phyloP scores from a whole-genome alignment of 2,329 filamentous ascomycete species.

The Penicillium brasilianum region DNA sequence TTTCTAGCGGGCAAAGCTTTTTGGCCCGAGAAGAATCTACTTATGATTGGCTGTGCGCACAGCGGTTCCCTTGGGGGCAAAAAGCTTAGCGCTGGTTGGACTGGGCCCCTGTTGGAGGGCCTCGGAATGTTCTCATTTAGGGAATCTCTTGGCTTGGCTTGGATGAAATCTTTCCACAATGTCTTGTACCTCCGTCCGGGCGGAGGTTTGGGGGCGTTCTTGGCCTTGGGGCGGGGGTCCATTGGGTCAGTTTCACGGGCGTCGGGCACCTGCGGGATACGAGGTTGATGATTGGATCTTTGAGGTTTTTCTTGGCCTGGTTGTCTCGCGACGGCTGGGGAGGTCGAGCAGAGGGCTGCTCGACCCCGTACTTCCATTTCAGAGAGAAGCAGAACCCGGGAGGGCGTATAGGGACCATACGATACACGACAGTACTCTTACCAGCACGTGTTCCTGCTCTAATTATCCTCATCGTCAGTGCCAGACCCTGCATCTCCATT shows the following conservation, averaged over 20 bases:
- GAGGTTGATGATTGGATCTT: background rate
- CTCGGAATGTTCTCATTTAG: background rate
- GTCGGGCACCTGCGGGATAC: background rate
- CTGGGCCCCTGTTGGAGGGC: background rate
- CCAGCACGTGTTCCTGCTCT: background rate
- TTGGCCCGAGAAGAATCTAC: background rate
- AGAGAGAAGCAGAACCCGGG: too few species aligned
- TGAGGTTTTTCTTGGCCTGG: background rate
- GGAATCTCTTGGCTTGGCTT: background rate
- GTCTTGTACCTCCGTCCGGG: too few species aligned
- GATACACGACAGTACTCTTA: too few species aligned
- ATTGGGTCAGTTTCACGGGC: background rate
- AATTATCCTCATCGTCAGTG: background rate
- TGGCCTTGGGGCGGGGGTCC: background rate
- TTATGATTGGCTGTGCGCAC: background rate
- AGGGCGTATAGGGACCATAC: too few species aligned
- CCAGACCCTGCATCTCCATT: background rate
- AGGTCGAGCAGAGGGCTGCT: background rate
- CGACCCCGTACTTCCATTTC: too few species aligned
- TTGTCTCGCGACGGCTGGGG: background rate
- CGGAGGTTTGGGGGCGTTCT: background rate
- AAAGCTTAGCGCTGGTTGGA: slow-evolving; percentile 7
- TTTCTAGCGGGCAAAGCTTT: slow-evolving; percentile 9
- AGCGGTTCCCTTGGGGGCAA: background rate
- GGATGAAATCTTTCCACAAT: background rate